phyloP scores from a whole-genome alignment of 2,329 filamentous ascomycete species.

The Magnaporthiopsis incrustans region DNA sequence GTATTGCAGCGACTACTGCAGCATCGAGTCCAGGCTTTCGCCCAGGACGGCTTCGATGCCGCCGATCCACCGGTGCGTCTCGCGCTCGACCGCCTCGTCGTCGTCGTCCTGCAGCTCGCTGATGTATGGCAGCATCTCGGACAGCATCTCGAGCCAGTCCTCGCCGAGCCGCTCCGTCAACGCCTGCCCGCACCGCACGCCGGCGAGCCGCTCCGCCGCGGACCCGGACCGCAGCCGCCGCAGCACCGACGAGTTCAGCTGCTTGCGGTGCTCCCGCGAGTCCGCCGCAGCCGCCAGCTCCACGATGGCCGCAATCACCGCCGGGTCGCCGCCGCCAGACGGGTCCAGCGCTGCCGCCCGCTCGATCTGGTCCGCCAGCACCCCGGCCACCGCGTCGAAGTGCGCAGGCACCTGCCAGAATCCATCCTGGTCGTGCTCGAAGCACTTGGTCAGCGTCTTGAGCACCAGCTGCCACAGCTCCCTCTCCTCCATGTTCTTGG shows the following conservation, averaged over 20 bases:
- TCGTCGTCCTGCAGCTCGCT: conserved; percentile 95
- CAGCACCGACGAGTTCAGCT: conserved; percentile 72
- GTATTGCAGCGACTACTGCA: conserved; percentile 56
- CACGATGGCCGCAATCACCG: conserved; percentile 66
- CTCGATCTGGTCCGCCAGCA: conserved; percentile 60
- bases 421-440: conserved; percentile 85
- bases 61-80: conserved; percentile 84
- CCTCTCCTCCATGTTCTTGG: conserved; percentile 31
- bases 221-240: conserved; percentile 69
- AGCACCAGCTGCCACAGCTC: conserved; percentile 64
- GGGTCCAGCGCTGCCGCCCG: conserved; percentile 34
- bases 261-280: conserved; percentile 83
- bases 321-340: conserved; percentile 24
- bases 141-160: conserved; percentile 84
- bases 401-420: conserved; percentile 94
- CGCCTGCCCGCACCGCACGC: conserved; percentile 71
- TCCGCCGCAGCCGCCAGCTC: conserved; percentile 67
- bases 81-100: conserved; percentile 83
- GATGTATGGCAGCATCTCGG: conserved; percentile 95
- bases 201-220: conserved; percentile 66
- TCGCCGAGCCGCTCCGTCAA: conserved; percentile 77
- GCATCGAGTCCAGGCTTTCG: conserved; percentile 85
- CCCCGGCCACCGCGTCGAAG: conserved; percentile 63
- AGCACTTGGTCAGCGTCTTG: conserved; percentile 63
- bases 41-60: conserved; percentile 84